A percentile compares a stretch with the other conserved stretches of the same genome.
Evolutionary conservation across 441 rosid genomes (phyloP).

Genomic region (Euphorbia corollata): DNA sequence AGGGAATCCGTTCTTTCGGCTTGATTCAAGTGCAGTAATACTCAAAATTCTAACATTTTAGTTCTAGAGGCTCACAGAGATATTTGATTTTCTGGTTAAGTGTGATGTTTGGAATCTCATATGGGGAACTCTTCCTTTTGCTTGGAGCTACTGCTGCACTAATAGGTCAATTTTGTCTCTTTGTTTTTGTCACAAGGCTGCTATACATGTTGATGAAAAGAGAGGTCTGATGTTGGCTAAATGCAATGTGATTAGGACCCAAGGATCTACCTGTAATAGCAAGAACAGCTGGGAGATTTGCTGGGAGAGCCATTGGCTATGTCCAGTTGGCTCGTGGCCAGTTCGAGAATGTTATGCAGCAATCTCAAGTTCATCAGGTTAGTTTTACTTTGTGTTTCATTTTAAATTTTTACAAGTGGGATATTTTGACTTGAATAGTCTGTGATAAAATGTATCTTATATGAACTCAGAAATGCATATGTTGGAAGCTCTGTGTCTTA

Average conservation of each 20-base stretch:
- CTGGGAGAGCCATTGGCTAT: conserved; percentile 74
- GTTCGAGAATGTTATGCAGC: conserved; percentile 71
- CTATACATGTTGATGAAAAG: neutral
- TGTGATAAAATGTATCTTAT: too few relatives aligned
- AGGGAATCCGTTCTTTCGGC: neutral
- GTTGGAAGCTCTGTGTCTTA: too few relatives aligned
- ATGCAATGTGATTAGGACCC: conserved; percentile 40
- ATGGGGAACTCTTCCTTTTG: conserved; percentile 65
- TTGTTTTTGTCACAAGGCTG: neutral
- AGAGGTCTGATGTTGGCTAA: neutral
- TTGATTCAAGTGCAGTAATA: neutral
- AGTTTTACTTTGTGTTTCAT: neutral
- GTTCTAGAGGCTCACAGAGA: neutral
- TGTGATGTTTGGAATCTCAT: conserved; percentile 65
- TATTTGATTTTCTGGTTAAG: neutral
- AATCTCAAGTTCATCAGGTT: conserved; percentile 87
- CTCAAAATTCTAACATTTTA: neutral
- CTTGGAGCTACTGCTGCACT: conserved; percentile 70
- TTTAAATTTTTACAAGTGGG: neutral
- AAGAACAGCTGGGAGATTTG: conserved; percentile 64
- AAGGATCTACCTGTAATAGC: conserved; percentile 72
- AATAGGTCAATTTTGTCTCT: conserved; percentile 38
- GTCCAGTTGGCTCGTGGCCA: conserved; percentile 87
- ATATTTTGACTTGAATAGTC: too few relatives aligned
- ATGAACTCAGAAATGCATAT: too few relatives aligned